Conservation (phyloP, 768 basidiomycete species). For the Amanita pseudoporphyria region DNA sequence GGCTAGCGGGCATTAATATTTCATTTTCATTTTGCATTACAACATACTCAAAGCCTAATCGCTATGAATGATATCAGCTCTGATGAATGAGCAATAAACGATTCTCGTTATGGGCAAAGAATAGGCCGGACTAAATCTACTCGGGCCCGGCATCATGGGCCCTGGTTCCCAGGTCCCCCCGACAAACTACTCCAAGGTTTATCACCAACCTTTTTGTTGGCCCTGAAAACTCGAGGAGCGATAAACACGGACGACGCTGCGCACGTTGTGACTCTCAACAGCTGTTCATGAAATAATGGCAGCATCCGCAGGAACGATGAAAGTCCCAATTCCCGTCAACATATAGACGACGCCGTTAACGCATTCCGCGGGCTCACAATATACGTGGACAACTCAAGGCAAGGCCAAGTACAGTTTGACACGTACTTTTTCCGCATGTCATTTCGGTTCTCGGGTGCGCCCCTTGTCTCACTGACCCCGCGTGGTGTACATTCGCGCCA, state of each 20-base stretch:
- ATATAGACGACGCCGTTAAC: neutral
- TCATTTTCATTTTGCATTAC: neutral
- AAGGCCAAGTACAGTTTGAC: neutral
- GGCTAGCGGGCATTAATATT: constrained; percentile 22
- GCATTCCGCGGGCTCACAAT: neutral
- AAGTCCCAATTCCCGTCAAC: too few species aligned
- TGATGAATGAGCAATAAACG: too few species aligned
- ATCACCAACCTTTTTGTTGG: neutral
- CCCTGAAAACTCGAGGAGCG: neutral
- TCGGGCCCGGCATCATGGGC: neutral
- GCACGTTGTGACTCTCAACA: neutral
- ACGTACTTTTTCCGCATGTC: neutral
- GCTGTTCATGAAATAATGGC: neutral
- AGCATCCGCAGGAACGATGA: neutral
- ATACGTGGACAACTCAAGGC: neutral
- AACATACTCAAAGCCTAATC: neutral
- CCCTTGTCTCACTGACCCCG: neutral
- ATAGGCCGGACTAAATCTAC: neutral
- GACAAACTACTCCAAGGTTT: too few species aligned
- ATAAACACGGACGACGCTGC: neutral
- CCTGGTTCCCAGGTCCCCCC: neutral
- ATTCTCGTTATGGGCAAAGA: too few species aligned
- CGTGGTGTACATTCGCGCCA: neutral
- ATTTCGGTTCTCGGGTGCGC: constrained; percentile 1
- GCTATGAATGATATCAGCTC: too few species aligned